A percentile compares a stretch with the other conserved stretches of the same genome.
These are phyloP conservation scores for Xanthoconium stramineum DNA, from an alignment of 768 basidiomycete genomes.

Conservation along the genomic window DNA sequence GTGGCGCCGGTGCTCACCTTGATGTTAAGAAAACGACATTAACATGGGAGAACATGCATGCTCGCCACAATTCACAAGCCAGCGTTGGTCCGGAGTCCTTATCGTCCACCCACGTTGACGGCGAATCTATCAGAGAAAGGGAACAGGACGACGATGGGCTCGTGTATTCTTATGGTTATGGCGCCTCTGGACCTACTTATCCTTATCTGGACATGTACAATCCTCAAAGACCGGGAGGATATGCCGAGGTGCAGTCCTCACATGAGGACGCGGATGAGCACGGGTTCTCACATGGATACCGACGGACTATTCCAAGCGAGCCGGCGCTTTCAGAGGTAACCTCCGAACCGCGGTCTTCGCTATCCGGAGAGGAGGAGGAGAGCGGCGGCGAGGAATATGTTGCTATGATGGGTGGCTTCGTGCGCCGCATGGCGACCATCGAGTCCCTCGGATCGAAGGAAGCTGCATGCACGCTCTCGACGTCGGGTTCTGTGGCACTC, in stretches of 20 bases:
- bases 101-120: constrained; percentile 3
- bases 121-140: constrained; percentile 14
- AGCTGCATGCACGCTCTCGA: constrained; percentile 25
- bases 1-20: constrained; percentile 11
- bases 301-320: neutral
- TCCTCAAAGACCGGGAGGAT: constrained; percentile 6
- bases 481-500: constrained; percentile 29
- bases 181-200: constrained; percentile 23
- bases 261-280: constrained; percentile 4
- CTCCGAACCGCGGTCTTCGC: constrained; percentile 17
- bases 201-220: constrained; percentile 34
- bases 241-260: constrained; percentile 1
- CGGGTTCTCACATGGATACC: constrained; percentile 1
- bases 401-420: constrained; percentile 57
- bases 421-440: constrained; percentile 79
- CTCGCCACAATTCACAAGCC: constrained; percentile 4
- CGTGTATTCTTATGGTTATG: constrained; percentile 29
- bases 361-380: constrained; percentile 2
- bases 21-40: constrained; percentile 4
- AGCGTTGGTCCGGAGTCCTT: constrained; percentile 1
- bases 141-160: neutral
- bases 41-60: constrained; percentile 11
- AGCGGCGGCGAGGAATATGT: constrained; percentile 36
- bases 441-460: constrained; percentile 74
- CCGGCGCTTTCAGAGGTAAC: constrained; percentile 5